Base-by-base conservation (phyloP, 345 rosid genomes). In the Eucalyptus regnans region DNA sequence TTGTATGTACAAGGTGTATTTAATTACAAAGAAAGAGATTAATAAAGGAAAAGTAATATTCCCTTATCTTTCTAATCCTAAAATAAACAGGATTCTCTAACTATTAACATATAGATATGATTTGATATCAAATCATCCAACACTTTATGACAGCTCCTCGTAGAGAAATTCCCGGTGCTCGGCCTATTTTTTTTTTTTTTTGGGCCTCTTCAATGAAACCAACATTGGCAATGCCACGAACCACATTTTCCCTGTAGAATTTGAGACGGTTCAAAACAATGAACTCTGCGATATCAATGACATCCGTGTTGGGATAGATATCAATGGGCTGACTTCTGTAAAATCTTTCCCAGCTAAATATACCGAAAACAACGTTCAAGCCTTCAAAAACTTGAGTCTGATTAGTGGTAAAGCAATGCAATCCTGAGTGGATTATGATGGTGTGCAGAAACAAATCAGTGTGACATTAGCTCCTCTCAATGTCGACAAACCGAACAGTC, bases 271-370 rank as follows among this genome's bases (percentile, higher is more conserved):
- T 16, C 62, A 49, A 86, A 92, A 83, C 86, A 66, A 56, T 3
- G 95, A 93, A 89, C 91, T 92, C 33, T 86, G 91, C 27, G 94
- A 93, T 54, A 91, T 93, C 37, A 48, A 92, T 48, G 92, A 88
- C 44, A 95, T 94, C 62, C 96, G 94, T 89, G 93, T 96, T 22
- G 96, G 96, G 27, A 92, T 96, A 87, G 94, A 96, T 60, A 90
- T 96, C 79, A 94, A 93, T 71, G 90, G 93, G 17, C 22, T 94
- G 90, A 60, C 20, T 27, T 96, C 97, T 6, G 80, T 37, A 17
- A 22, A 1, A 41, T 91, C 95, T 50, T 64, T 79, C 71, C 64
- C 93, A 22, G 95, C 96, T 3, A 93, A 90, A 49, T 96, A 95
- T 86, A 37, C 89, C 25, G 31, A 87, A 89, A 60, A 50, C 52